These are phyloP conservation scores for Fraxinus pennsylvanica DNA, from an alignment of 257 asterid genomes.

Conservation along the genomic window DNA sequence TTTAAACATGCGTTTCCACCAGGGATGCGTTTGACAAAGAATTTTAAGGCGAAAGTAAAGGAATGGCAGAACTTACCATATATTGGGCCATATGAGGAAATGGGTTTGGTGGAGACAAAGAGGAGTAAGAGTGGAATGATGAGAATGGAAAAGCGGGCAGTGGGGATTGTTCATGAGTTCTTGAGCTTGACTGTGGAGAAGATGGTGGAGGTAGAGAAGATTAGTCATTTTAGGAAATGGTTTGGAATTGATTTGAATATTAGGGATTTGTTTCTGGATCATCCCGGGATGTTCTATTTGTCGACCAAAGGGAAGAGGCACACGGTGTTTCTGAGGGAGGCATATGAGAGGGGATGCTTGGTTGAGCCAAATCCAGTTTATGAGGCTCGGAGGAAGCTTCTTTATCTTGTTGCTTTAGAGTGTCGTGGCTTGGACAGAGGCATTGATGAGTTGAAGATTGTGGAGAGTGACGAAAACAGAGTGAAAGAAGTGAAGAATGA, in stretches of 20 bases:
- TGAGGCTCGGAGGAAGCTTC: conserved; percentile 51
- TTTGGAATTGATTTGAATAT: conserved; percentile 49
- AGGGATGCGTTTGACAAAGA: conserved; percentile 45
- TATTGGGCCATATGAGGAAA: conserved; percentile 41
- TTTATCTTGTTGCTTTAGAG: conserved; percentile 46
- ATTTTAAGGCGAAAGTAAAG: conserved; percentile 36
- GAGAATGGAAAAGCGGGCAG: conserved; percentile 50
- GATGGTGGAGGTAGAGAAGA: conserved; percentile 25
- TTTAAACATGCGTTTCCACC: conserved; percentile 49
- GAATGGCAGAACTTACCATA: conserved; percentile 47
- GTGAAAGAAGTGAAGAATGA: neutral
- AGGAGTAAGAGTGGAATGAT: conserved; percentile 29
- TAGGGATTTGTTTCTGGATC: conserved; percentile 51
- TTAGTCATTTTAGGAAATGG: too few relatives aligned
- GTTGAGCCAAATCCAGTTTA: conserved; percentile 45
- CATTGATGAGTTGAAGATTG: conserved; percentile 16
- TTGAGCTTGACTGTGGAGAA: conserved; percentile 54
- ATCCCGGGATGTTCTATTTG: conserved; percentile 37
- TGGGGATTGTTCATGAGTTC: conserved; percentile 51
- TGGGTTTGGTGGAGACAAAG: conserved; percentile 31
- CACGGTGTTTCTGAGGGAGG: conserved; percentile 49
- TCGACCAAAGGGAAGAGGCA: too few relatives aligned
- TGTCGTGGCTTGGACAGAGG: conserved; percentile 39
- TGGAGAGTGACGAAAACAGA: conserved; percentile 13
- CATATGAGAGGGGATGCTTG: conserved; percentile 50